Evolutionary conservation across 1,284 basidiomycete species (phyloP), one percentile per base, ranked within the genome.

Genomic region (Ganoderma meredithae): DNA sequence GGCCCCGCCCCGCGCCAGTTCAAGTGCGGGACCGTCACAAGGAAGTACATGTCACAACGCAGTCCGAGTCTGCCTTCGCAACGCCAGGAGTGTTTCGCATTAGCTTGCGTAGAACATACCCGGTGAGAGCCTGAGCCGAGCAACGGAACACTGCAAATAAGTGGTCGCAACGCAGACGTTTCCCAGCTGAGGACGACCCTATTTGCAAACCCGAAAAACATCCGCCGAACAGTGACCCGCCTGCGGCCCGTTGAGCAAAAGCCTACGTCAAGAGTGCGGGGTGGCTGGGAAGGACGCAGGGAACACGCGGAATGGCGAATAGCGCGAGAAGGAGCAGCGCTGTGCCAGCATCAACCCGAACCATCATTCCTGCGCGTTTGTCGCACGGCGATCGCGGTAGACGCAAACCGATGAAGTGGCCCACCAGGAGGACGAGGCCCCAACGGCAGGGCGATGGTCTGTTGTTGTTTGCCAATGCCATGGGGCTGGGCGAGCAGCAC

Each of bases 111-210:
- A 58, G 31, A 39, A 36, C 33, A 36, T 58, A 36, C n/a, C 33
- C 55, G 36, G 39, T 36, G 55, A 36, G 36, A 39, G 31, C n/a
- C 55, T 33, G 55, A 33, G 55, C 55, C 31, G n/a, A 58, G 55
- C 55, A 58, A 58, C 55, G 36, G 55, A 33, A 17, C 19, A n/a
- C 33, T 58, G 31, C 52, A 39, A 39, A 36, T 39, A 58, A 39
- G 33, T 58, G 27, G 55, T 36, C 40, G 33, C 33, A 59, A 59
- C 56, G 36, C 56, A 59, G 52, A 55, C 33, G 10, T n/a, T 58
- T 58, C 55, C 55, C 36, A 22, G 55, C 55, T 31, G 55, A 19
- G 19, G 36, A 25, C 17, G 19, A 3, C 19, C 17, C 17, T 19
- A 39, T 59, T 59, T 59, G 33, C 56, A 59, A 22, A 39, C 36